These are phyloP conservation scores for Termitomyces sp. DNA, from an alignment of 768 basidiomycete genomes.

Conservation along the genomic window DNA sequence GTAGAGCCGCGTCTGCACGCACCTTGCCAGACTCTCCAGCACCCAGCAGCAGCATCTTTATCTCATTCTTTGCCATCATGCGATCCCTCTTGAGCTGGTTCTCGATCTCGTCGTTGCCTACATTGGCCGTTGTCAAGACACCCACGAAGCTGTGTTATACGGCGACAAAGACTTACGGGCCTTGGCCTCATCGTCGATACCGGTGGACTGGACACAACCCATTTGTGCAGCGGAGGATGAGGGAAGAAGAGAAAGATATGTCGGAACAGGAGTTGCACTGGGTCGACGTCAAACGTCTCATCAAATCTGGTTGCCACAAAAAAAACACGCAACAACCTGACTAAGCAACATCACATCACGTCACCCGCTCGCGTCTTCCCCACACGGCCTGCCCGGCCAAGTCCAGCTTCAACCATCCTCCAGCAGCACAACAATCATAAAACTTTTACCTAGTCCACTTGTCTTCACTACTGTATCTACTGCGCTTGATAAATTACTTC, in stretches of 20 bases:
- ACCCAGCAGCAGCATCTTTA: conserved; percentile 94
- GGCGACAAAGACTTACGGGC: conserved; percentile 54
- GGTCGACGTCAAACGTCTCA: conserved; percentile 5
- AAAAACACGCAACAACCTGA: conserved; percentile 10
- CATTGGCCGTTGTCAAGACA: background rate
- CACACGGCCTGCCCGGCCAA: no score
- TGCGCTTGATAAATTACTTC: no score
- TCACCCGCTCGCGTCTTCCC: background rate
- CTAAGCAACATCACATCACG: background rate
- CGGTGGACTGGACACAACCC: conserved; percentile 74
- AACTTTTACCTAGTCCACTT: no score
- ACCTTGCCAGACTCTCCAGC: conserved; percentile 98
- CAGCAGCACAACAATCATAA: no score
- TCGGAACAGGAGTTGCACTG: background rate
- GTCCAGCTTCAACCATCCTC: no score
- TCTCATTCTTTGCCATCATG: conserved; percentile 88
- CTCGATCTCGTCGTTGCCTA: conserved; percentile 93
- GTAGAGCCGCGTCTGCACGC: conserved; percentile 12
- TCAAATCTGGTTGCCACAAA: conserved; percentile 5
- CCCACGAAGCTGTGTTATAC: background rate
- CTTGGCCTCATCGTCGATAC: conserved; percentile 76
- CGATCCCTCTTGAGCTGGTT: conserved; percentile 86
- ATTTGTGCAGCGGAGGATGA: conserved; percentile 26
- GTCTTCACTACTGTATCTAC: no score
- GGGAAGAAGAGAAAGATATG: background rate